Base-by-base conservation (phyloP, 768 basidiomycete species). In the Pleurotus tuber-regium region DNA sequence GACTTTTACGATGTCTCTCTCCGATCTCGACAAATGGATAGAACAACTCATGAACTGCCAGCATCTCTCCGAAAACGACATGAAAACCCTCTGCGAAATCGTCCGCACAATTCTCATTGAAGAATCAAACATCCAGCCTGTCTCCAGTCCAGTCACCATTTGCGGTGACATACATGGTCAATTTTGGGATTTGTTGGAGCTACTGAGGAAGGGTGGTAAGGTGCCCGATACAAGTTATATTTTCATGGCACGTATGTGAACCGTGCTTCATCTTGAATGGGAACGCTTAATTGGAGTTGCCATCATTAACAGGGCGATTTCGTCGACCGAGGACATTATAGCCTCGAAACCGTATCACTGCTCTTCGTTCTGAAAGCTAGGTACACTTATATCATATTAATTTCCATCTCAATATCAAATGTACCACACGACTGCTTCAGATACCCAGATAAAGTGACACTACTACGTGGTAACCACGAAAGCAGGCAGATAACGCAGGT, bases 221-320 rank as follows among this genome's bases (percentile, higher is more conserved):
- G 84, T 92, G 8, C 92, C 92, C 7, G 88, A 86, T 47, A 80
- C 91, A 46, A 95, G 92, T 66, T 97, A 97, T 66, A 91, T 97
- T 41, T 97, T 97, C 69, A 97, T 97, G 92, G 88, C 82, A 82
- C 75, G 86, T 87, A 78, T 67, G 77, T 72, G 59, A 64, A 59
- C 65, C 58, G 66, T 66, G n/a, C 58, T 50, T 60, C 51, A 44
- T 31, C 19, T 53, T 36, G 56, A 59, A 48, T 19, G 55, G 58
- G 52, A 59, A 44, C 52, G 57, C 61, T 66, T 42, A 70, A 41
- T 60, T 44, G 67, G 55, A 58, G 38, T n/a, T n/a, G n/a, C n/a
- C n/a, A n/a, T n/a, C n/a, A n/a, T n/a, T n/a, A n/a, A n/a, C 63
- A 92, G 96, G 95, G 95, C 52, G 96, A 98, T 66, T 98, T 98